Evolutionary conservation across 768 basidiomycete genomes (phyloP).

Genomic region (Jaapia argillacea): DNA sequence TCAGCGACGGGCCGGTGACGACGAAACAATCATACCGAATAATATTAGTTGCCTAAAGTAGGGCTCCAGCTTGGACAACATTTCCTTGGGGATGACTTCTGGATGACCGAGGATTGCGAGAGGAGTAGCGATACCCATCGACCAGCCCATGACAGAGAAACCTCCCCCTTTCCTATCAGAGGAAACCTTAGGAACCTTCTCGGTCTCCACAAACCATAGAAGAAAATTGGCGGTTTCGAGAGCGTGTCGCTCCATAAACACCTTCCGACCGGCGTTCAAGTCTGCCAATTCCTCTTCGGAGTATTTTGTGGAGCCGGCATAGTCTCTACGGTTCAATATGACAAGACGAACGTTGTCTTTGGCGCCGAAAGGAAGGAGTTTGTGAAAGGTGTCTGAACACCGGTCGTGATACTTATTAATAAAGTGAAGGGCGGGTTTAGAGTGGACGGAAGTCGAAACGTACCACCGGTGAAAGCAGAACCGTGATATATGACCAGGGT

Average conservation of each 20-base stretch:
- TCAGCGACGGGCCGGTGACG: background rate
- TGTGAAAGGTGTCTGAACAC: constrained; percentile 6
- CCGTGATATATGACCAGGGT: constrained; percentile 27
- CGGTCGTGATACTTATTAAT: background rate
- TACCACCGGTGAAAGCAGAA: constrained; percentile 23
- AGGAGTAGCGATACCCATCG: constrained; percentile 20
- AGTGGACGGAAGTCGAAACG: constrained; percentile 6
- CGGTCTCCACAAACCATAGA: constrained; percentile 16
- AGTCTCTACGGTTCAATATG: constrained; percentile 22
- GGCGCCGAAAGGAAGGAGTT: constrained; percentile 1
- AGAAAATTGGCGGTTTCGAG: constrained; percentile 20
- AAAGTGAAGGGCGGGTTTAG: too few relatives aligned
- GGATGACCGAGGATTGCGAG: constrained; percentile 21
- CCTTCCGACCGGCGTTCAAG: constrained; percentile 14
- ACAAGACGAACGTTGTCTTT: constrained; percentile 19
- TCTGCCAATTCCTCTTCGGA: constrained; percentile 23
- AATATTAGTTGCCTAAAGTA: constrained; percentile 23
- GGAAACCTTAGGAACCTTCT: constrained; percentile 17
- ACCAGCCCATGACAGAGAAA: constrained; percentile 30
- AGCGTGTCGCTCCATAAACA: constrained; percentile 18
- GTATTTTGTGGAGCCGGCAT: constrained; percentile 23
- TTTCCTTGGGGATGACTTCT: constrained; percentile 11
- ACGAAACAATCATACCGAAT: constrained; percentile 17
- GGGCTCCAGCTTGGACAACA: constrained; percentile 16
- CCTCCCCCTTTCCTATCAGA: constrained; percentile 22